Conservation (phyloP, 805 yeast genomes). For the Saccharomycopsis sp. region DNA sequence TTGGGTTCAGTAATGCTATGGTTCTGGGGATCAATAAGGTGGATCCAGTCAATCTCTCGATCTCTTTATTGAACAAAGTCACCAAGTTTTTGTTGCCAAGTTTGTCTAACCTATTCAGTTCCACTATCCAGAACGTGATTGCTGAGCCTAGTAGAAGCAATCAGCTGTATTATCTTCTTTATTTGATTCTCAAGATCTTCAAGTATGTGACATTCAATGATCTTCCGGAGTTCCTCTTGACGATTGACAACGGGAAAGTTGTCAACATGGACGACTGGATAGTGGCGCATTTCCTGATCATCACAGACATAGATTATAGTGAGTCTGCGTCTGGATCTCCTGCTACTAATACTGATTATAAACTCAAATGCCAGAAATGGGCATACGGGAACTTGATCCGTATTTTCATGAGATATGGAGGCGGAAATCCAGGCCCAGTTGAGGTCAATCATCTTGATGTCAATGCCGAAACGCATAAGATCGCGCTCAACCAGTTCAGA, state of each 20-base stretch:
- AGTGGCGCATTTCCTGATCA: slow-evolving; percentile 53
- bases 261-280: slow-evolving; percentile 52
- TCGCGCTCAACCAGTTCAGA: slow-evolving; percentile 7
- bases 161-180: slow-evolving; percentile 34
- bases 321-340: slow-evolving; percentile 18
- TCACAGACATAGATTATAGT: slow-evolving; percentile 48
- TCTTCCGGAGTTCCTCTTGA: slow-evolving; percentile 45
- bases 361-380: slow-evolving; percentile 84
- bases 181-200: slow-evolving; percentile 58
- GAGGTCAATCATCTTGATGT: slow-evolving; percentile 23
- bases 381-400: slow-evolving; percentile 71
- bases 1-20: slow-evolving; percentile 32
- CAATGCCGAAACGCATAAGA: slow-evolving; percentile 13
- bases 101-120: slow-evolving; percentile 6
- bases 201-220: slow-evolving; percentile 56
- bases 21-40: slow-evolving; percentile 28
- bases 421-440: slow-evolving; percentile 27
- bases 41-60: slow-evolving; percentile 14
- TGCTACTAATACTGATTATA: slow-evolving; percentile 40
- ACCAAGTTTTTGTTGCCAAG: slow-evolving; percentile 14
- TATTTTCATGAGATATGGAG: slow-evolving; percentile 54
- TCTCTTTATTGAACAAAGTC: slow-evolving; percentile 12
- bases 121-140: background rate
- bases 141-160: slow-evolving; percentile 1
- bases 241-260: slow-evolving; percentile 31